A percentile compares a stretch with the other conserved stretches of the same genome.
phyloP scores from a whole-genome alignment of 1,139 yeast species.

The Magnusiomyces magnusii region DNA sequence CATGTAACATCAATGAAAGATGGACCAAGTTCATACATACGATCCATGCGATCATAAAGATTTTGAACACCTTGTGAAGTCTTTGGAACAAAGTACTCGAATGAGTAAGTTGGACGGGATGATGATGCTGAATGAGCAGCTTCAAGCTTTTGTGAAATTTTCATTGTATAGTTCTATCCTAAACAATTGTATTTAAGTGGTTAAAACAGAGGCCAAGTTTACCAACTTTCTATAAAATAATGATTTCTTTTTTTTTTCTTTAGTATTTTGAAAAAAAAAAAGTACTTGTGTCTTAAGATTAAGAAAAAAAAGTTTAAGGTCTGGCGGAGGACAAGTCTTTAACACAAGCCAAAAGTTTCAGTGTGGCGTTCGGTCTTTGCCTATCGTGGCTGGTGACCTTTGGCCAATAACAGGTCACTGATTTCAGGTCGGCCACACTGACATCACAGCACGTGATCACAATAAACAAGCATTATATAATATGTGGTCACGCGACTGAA shows the following conservation, averaged over 20 bases:
- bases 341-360: neutral
- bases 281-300: no score
- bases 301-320: no score
- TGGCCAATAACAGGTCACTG: neutral
- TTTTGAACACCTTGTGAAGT: conserved; percentile 96
- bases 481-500: no score
- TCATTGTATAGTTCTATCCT: no score
- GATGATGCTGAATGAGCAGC: neutral
- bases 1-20: conserved; percentile 93
- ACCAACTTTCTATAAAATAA: no score
- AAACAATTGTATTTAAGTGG: neutral
- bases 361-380: no score
- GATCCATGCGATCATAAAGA: conserved; percentile 92
- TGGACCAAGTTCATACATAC: conserved; percentile 92
- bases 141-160: neutral
- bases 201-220: neutral
- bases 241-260: neutral
- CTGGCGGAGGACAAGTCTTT: no score
- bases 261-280: neutral
- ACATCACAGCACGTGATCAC: neutral
- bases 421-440: neutral
- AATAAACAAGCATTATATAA: neutral
- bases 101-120: conserved; percentile 40
- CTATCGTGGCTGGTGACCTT: neutral
- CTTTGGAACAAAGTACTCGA: conserved; percentile 97